Conservation (phyloP, 352 stramenopile species). For the Pythium scleroteichum region DNA sequence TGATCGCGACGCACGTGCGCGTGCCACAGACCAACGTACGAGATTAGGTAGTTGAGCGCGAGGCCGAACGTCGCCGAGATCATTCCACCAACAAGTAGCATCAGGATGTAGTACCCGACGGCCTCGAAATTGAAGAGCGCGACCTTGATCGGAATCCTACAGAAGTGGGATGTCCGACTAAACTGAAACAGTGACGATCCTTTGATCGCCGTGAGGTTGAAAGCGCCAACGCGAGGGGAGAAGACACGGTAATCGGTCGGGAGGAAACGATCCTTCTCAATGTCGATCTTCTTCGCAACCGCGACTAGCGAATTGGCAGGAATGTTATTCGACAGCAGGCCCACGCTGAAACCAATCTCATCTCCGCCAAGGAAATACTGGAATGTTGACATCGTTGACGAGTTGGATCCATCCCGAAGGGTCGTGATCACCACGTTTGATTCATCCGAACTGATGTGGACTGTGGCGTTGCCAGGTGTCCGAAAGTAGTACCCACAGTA, state of each 20-base stretch:
- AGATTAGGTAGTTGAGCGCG: slow-evolving; percentile 76
- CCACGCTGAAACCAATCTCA: slow-evolving; percentile 56
- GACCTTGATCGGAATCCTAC: slow-evolving; percentile 60
- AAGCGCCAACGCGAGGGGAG: slow-evolving; percentile 39
- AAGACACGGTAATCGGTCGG: slow-evolving; percentile 31
- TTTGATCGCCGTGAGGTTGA: slow-evolving; percentile 51
- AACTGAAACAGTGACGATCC: slow-evolving; percentile 52
- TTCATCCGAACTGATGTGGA: slow-evolving; percentile 48
- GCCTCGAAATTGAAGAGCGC: slow-evolving; percentile 54
- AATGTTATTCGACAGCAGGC: slow-evolving; percentile 65
- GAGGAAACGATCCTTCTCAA: slow-evolving; percentile 52
- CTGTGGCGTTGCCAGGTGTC: slow-evolving; percentile 44
- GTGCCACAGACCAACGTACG: slow-evolving; percentile 79
- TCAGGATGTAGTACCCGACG: slow-evolving; percentile 63
- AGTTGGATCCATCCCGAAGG: slow-evolving; percentile 35
- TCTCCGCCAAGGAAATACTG: slow-evolving; percentile 74
- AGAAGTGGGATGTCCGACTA: slow-evolving; percentile 52
- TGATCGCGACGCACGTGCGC: slow-evolving; percentile 81
- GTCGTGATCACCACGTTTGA: slow-evolving; percentile 50
- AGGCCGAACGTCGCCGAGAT: slow-evolving; percentile 67
- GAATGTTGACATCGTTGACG: slow-evolving; percentile 35
- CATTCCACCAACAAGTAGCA: slow-evolving; percentile 75
- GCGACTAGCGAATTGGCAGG: slow-evolving; percentile 53
- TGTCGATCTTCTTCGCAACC: slow-evolving; percentile 66
- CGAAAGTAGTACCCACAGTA: slow-evolving; percentile 81